Evolutionary conservation across 2,329 filamentous ascomycete genomes (phyloP).

Genomic region (Lecanosticta acicola): DNA sequence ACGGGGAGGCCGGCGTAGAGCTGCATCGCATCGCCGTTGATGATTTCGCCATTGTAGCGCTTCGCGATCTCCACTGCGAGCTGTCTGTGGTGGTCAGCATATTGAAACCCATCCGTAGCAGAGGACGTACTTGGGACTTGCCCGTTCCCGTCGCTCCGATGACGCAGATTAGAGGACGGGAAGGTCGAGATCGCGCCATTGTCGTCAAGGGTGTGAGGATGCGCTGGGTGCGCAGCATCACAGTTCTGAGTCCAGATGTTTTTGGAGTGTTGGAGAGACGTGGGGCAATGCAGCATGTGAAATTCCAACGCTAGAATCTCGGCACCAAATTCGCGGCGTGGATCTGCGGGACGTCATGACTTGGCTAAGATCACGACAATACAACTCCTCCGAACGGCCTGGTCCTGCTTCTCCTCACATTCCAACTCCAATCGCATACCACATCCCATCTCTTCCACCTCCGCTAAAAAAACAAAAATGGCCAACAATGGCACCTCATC

Average conservation of each 20-base stretch:
- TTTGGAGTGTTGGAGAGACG: background rate
- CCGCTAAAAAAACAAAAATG: slow-evolving; percentile 19
- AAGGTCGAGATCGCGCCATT: slow-evolving; percentile 23
- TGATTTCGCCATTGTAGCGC: slow-evolving; percentile 82
- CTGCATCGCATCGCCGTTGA: slow-evolving; percentile 98
- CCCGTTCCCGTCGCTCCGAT: slow-evolving; percentile 89
- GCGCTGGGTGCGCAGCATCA: slow-evolving; percentile 8
- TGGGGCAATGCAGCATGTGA: slow-evolving; percentile 2
- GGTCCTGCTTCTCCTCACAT: no score
- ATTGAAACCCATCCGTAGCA: background rate
- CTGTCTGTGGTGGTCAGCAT: slow-evolving; percentile 49
- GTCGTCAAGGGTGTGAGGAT: slow-evolving; percentile 7
- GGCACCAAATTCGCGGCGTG: no score
- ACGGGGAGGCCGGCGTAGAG: slow-evolving; percentile 87
- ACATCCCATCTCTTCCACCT: background rate
- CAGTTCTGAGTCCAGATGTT: no score
- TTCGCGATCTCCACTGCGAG: slow-evolving; percentile 82
- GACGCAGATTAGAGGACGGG: slow-evolving; percentile 65
- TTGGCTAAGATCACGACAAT: no score
- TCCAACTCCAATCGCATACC: no score
- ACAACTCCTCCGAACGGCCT: no score
- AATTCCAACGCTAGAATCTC: background rate
- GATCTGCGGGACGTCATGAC: no score
- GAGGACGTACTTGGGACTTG: slow-evolving; percentile 69
- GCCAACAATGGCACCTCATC: no score